Base-by-base conservation (phyloP, 2,329 filamentous ascomycete genomes). In the Penicillium sp. region DNA sequence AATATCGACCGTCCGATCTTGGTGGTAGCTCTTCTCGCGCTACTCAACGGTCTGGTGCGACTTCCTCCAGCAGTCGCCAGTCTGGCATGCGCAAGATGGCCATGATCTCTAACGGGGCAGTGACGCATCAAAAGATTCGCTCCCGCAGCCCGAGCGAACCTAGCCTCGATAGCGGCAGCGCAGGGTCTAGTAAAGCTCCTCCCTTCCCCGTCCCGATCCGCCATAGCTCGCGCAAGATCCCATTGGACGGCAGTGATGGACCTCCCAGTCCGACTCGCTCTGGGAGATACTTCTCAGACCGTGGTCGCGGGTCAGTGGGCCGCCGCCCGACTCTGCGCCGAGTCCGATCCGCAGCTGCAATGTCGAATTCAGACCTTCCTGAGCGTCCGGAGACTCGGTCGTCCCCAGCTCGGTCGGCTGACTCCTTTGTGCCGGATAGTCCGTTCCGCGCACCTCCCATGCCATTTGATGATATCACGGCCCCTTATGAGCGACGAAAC, bases 191-290 rank as follows among this genome's bases (percentile, higher is more conserved):
- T 29, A 63, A 66, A 44, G 60, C 64, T 45, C 91, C 93, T 25
- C 93, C 93, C 0, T 96, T 95, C 74, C 91, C 93, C 0, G 95
- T 98, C 6, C 93, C 93, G 0, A 86, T 85, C 3, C 80, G 93
- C 49, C 88, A 89, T 27, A 97, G 92, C 70, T 98, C 91, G 5
- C 83, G 90, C 52, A 84, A 86, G 61, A 79, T 85, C 20, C 81
- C 83, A 0, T 71, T 83, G 52, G 85, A 80, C 57, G 75, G 80
- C 44, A 90, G 87, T 65, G 89, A 95, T 54, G 87, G 87, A 3
- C 84, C 83, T 35, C 80, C 83, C 55, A 95, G 89, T 65, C 90
- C 90, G 1, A 89, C 86, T 1, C 77, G 78, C 18, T 79, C 81
- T 9, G 75, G 75, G n/a, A 76, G 77, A 20, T 69, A 71, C n/a